Conservation (phyloP, 2,329 filamentous ascomycete genomes). For the Sporothrix humicola region DNA sequence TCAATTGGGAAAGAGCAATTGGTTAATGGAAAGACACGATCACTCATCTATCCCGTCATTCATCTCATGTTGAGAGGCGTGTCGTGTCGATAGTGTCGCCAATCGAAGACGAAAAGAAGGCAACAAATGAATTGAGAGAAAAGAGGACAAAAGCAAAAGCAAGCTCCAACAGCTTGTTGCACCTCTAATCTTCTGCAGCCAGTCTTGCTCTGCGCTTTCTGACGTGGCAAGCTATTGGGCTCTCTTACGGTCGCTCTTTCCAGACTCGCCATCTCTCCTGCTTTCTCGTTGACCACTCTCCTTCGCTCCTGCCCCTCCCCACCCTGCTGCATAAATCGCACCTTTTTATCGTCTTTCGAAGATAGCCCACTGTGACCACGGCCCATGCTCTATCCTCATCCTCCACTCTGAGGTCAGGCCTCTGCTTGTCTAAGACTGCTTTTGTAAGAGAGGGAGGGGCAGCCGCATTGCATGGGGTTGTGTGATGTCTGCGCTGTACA, state of each 20-base stretch:
- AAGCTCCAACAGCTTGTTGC: not conserved
- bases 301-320: not conserved
- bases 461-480: constrained; percentile 26
- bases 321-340: constrained; percentile 21
- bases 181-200: not conserved
- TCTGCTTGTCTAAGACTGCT: not conserved
- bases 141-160: not conserved
- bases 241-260: not conserved
- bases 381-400: not conserved
- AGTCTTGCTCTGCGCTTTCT: constrained; percentile 8
- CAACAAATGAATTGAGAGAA: constrained; percentile 12
- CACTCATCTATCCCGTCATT: too few species aligned
- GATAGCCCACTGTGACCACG: not conserved
- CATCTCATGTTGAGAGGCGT: not conserved
- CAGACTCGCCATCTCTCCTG: not conserved
- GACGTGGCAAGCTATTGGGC: constrained; percentile 23
- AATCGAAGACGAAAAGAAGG: not conserved
- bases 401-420: not conserved
- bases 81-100: not conserved
- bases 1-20: not conserved
- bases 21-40: not conserved
- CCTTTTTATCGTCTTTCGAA: not conserved
- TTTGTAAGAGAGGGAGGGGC: constrained; percentile 10
- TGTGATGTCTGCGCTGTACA: constrained; percentile 24
- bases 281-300: not conserved